A percentile compares a stretch with the other conserved stretches of the same genome.
Conservation (phyloP, 192 early-diverging fungal species). For the Powellomyces hirtus region DNA sequence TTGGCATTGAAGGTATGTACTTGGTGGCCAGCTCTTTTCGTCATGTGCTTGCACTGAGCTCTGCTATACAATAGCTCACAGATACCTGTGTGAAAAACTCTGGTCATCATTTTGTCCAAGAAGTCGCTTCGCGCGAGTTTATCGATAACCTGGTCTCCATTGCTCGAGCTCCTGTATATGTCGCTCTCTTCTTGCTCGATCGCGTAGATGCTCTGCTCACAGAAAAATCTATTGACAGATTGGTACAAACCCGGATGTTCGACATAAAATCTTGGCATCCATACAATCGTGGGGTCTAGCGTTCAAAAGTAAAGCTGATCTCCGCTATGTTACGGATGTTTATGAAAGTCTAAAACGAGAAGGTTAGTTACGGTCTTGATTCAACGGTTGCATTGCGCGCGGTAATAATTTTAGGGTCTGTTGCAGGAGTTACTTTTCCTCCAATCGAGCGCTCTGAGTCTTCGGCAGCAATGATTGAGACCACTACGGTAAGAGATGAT, state of each 20-base stretch:
- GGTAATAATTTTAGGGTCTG: not conserved
- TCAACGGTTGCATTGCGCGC: not conserved
- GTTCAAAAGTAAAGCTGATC: slow-evolving; percentile 73
- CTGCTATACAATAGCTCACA: slow-evolving; percentile 51
- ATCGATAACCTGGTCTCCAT: slow-evolving; percentile 77
- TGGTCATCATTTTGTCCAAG: slow-evolving; percentile 79
- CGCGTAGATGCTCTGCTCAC: not conserved
- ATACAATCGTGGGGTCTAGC: slow-evolving; percentile 91
- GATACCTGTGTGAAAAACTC: slow-evolving; percentile 97
- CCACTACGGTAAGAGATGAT: slow-evolving; percentile 64
- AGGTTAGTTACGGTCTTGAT: slow-evolving; percentile 38
- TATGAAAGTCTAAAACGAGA: slow-evolving; percentile 80
- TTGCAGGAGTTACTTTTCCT: slow-evolving; percentile 69
- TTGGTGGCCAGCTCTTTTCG: not conserved
- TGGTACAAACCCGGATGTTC: slow-evolving; percentile 70
- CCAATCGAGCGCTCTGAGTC: slow-evolving; percentile 58
- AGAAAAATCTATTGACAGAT: slow-evolving; percentile 1
- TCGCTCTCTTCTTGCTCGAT: not conserved
- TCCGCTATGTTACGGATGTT: slow-evolving; percentile 76
- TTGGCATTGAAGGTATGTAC: slow-evolving; percentile 68
- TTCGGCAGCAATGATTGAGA: slow-evolving; percentile 72
- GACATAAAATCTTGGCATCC: slow-evolving; percentile 66
- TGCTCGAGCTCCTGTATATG: slow-evolving; percentile 52
- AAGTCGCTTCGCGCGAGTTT: slow-evolving; percentile 87
- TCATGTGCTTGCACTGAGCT: not conserved